phyloP scores from a whole-genome alignment of 345 rosid genomes.

The Citrus sinensis region DNA sequence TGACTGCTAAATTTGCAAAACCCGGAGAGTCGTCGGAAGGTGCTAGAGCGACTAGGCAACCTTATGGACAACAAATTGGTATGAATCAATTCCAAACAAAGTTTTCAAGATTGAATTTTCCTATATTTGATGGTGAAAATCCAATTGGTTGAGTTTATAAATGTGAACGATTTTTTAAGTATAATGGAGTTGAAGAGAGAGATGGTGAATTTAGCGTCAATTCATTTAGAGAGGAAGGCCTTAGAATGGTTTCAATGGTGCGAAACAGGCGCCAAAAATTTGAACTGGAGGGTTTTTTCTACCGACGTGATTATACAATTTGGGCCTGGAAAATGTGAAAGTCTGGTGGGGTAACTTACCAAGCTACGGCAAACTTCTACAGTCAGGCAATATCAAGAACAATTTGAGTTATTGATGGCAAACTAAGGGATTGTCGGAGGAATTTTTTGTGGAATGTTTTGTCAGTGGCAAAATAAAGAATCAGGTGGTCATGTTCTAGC shows the following conservation, averaged over 20 bases:
- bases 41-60: neutral
- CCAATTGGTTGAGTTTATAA: neutral
- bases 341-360: neutral
- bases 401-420: neutral
- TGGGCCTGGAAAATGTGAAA: neutral
- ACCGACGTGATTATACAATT: neutral
- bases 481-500: neutral
- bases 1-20: neutral
- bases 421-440: neutral
- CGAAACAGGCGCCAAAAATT: too few relatives aligned
- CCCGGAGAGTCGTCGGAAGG: too few relatives aligned
- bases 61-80: neutral
- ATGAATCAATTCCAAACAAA: neutral
- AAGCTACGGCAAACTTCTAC: neutral
- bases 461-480: neutral
- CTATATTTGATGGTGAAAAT: neutral
- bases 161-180: neutral
- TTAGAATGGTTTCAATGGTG: neutral
- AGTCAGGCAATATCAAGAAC: neutral
- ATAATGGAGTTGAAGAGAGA: neutral
- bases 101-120: neutral
- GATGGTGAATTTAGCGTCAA: neutral
- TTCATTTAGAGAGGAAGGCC: neutral
- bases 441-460: neutral
- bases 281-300: neutral